Conservation (phyloP, 352 stramenopile genomes). For the Pythium apleroticum region DNA sequence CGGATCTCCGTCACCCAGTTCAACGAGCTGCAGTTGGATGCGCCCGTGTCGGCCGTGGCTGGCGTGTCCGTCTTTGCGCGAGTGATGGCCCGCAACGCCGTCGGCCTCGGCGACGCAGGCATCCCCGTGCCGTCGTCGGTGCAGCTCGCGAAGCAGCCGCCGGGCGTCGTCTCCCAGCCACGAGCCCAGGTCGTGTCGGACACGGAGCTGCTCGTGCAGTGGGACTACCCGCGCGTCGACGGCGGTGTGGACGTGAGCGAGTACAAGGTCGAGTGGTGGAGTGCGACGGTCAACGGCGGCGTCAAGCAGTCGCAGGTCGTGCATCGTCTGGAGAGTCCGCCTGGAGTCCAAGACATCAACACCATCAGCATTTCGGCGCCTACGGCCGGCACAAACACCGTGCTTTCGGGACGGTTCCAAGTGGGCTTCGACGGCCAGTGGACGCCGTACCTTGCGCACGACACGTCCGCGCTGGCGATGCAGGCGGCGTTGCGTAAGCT, state of each 20-base stretch:
- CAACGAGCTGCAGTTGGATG: slow-evolving; percentile 40
- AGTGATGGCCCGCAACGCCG: slow-evolving; percentile 55
- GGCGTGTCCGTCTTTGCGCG: slow-evolving; percentile 62
- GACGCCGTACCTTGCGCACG: slow-evolving; percentile 83
- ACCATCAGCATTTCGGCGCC: slow-evolving; percentile 73
- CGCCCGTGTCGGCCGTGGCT: slow-evolving; percentile 24
- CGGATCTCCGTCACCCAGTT: slow-evolving; percentile 53
- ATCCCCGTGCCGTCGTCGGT: slow-evolving; percentile 44
- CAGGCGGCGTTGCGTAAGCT: slow-evolving; percentile 49
- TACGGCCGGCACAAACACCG: slow-evolving; percentile 38
- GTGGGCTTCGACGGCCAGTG: slow-evolving; percentile 87
- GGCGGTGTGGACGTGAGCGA: slow-evolving; percentile 71
- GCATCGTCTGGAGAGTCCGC: slow-evolving; percentile 37
- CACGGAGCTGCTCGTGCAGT: slow-evolving; percentile 75
- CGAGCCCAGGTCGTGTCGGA: slow-evolving; percentile 54
- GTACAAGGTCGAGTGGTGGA: slow-evolving; percentile 82
- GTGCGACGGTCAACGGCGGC: slow-evolving; percentile 30
- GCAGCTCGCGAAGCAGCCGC: slow-evolving; percentile 54
- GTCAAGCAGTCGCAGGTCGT: slow-evolving; percentile 55
- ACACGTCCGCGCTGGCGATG: slow-evolving; percentile 85
- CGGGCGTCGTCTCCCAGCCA: slow-evolving; percentile 33
- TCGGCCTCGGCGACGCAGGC: slow-evolving; percentile 46
- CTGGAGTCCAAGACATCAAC: slow-evolving; percentile 54
- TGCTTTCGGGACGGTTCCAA: slow-evolving; percentile 82
- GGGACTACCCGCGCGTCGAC: slow-evolving; percentile 62